Percentiles rank a stretch among this genome's conserved stretches.
Conservation (phyloP, 805 yeast genomes). For the Candida pseudoglaebosa region DNA sequence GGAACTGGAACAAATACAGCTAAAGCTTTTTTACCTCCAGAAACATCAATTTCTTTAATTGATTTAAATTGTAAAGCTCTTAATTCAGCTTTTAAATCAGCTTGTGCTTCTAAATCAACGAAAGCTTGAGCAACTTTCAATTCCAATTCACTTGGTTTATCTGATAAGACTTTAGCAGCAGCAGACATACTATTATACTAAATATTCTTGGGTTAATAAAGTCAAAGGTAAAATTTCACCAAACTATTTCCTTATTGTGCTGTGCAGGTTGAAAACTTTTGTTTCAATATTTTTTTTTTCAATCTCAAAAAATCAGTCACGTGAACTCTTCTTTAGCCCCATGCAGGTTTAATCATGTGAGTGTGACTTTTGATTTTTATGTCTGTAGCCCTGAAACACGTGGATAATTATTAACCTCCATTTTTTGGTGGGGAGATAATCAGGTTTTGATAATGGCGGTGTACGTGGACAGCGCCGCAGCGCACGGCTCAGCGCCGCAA, state of each 20-base stretch:
- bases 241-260: neutral
- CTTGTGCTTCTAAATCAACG: slow-evolving; percentile 91
- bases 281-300: neutral
- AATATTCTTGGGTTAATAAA: neutral
- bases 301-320: neutral
- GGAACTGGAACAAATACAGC: slow-evolving; percentile 98
- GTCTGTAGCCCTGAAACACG: no score
- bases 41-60: slow-evolving; percentile 95
- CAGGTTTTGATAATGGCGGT: no score
- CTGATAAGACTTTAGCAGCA: slow-evolving; percentile 90
- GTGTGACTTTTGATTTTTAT: no score
- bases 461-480: no score
- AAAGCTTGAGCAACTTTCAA: slow-evolving; percentile 99
- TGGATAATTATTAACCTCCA: no score
- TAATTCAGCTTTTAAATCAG: slow-evolving; percentile 96
- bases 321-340: no score
- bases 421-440: no score
- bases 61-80: slow-evolving; percentile 98
- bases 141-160: slow-evolving; percentile 97
- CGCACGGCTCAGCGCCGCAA: no score
- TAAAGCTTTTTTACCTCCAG: slow-evolving; percentile 98
- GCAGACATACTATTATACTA: slow-evolving; percentile 72
- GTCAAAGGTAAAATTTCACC: slow-evolving; percentile 1
- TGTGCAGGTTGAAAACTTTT: neutral
- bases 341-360: neutral